Percentiles rank a stretch among this genome's conserved stretches.
Conservation (phyloP, 2,329 filamentous ascomycete species). For the Fusarium multiceps region DNA sequence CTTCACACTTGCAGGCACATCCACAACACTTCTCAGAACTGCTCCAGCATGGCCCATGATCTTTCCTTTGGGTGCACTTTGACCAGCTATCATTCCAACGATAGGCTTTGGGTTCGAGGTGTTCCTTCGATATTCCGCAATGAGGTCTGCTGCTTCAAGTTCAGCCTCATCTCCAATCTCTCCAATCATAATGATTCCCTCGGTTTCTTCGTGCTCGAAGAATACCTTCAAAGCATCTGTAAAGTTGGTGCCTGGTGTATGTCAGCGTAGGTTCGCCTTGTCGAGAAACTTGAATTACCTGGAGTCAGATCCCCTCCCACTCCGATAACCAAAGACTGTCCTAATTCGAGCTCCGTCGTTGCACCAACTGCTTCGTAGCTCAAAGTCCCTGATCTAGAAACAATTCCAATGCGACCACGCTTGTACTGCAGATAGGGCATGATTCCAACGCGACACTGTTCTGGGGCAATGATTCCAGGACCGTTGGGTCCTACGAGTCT, state of each 20-base stretch:
- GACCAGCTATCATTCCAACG: conserved; percentile 73
- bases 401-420: conserved; percentile 76
- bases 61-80: conserved; percentile 67
- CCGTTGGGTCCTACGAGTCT: conserved; percentile 84
- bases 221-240: conserved; percentile 76
- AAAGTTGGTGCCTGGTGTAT: conserved; percentile 66
- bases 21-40: conserved; percentile 53
- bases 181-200: conserved; percentile 77
- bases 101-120: conserved; percentile 71
- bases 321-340: conserved; percentile 80
- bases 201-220: conserved; percentile 73
- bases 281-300: conserved; percentile 51
- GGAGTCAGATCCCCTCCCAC: conserved; percentile 82
- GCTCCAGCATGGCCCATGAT: conserved; percentile 82
- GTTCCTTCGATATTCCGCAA: conserved; percentile 68
- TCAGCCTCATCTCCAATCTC: conserved; percentile 78
- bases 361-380: conserved; percentile 84
- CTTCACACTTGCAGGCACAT: conserved; percentile 45
- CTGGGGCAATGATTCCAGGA: conserved; percentile 81
- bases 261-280: background rate
- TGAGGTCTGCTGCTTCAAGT: conserved; percentile 77
- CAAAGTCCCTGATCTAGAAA: conserved; percentile 83
- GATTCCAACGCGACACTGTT: conserved; percentile 66
- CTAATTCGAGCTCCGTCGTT: conserved; percentile 77
- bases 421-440: conserved; percentile 56